Evolutionary conservation across 345 rosid genomes (phyloP).

Genomic region (Stellera chamaejasme): DNA sequence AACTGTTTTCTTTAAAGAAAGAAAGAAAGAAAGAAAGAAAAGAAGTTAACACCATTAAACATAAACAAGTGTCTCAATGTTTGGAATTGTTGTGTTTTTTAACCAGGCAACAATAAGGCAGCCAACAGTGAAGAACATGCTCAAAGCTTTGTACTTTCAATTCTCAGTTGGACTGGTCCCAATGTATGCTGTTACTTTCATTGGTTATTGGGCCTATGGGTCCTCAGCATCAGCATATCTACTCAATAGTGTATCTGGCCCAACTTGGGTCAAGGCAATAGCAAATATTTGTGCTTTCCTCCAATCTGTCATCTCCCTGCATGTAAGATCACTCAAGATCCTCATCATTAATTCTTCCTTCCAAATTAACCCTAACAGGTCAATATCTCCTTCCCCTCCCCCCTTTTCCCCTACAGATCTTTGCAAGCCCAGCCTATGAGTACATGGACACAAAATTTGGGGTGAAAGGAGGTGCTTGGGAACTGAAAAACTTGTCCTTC

Average conservation of each 20-base stretch:
- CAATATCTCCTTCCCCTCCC: neutral
- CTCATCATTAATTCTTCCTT: no score
- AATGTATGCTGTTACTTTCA: conserved; percentile 55
- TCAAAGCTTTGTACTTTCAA: conserved; percentile 80
- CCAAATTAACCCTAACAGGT: neutral
- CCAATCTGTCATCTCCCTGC: conserved; percentile 79
- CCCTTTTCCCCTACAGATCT: conserved; percentile 31
- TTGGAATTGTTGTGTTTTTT: conserved; percentile 25
- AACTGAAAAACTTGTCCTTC: conserved; percentile 44
- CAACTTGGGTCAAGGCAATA: conserved; percentile 68
- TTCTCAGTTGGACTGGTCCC: conserved; percentile 72
- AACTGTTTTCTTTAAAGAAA: no score
- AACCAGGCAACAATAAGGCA: conserved; percentile 73
- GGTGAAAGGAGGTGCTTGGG: conserved; percentile 50
- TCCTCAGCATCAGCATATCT: conserved; percentile 56
- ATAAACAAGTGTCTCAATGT: conserved; percentile 34
- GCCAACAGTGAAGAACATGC: conserved; percentile 75
- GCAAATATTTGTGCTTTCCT: conserved; percentile 77
- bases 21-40: no score
- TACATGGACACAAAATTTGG: conserved; percentile 73
- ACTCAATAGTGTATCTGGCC: conserved; percentile 69
- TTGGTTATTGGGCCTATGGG: conserved; percentile 98
- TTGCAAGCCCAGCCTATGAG: conserved; percentile 84
- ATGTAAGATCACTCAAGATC: conserved; percentile 15
- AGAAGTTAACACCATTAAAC: no score